Evolutionary conservation across 305 asterid genomes (phyloP), one percentile per base, ranked within the genome.

Genomic region (Petunia hybrid): DNA sequence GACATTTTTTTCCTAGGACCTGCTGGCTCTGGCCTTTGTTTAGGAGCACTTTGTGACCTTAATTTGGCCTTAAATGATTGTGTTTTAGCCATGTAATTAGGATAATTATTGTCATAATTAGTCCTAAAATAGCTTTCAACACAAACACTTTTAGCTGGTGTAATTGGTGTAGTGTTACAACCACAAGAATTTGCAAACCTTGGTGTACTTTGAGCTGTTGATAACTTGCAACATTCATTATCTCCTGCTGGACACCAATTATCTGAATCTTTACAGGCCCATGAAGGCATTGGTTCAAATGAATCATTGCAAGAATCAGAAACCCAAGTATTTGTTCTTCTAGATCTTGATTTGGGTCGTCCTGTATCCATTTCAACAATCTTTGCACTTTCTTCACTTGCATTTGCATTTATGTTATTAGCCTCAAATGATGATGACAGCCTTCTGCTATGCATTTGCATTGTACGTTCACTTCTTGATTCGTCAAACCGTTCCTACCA

Each of bases 11-110:
- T 79, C 56, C 13, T 67, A 59, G 35, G 68, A 70, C 45, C 82
- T 10, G 85, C 86, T 4, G 86, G 67, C 5, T 87, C 94, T 22
- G 91, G 94, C 79, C 98, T 85, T 68, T 85, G 95, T 79, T 87
- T 94, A 0, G 98, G 98, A 3, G 97, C 98, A 76, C 98, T 95
- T 0, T 89, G 91, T 8, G 98, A 93, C 85, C 98, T 84, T 76
- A 87, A 64, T 80, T 91, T 93, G 0, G 95, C 97, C 82, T 82
- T 89, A 82, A 92, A 93, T 56, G 98, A 91, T 83, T 91, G 88
- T 8, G 97, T 93, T 59, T 87, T 91, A 42, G 91, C 93, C 98
- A 94, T 94, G 80, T 92, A 94, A 80, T 83, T 92, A 38, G 97
- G 97, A 42, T 76, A 55, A 55, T 39, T 38, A 65, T 64, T 7